A percentile compares a stretch with the other conserved stretches of the same genome.
Evolutionary conservation across 2,329 filamentous ascomycete genomes (phyloP).

Genomic region (Colletotrichum horii): DNA sequence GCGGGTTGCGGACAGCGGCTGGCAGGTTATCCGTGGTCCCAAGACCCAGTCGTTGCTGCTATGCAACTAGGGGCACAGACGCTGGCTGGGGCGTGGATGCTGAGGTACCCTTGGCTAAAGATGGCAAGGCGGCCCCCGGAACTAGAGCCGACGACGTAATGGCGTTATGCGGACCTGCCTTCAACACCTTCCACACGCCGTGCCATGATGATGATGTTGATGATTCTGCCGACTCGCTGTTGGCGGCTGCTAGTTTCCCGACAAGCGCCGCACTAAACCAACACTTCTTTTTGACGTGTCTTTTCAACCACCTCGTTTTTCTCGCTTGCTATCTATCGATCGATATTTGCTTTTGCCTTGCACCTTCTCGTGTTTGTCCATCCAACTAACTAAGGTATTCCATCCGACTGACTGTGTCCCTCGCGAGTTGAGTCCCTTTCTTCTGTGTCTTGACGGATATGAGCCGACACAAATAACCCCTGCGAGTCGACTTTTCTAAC

Average conservation of each 20-base stretch:
- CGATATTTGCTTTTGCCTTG: not conserved
- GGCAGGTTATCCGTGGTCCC: not conserved
- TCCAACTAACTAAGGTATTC: not conserved
- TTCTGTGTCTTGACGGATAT: not conserved
- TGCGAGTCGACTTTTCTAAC: not conserved
- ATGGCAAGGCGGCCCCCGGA: not conserved
- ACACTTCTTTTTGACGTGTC: not conserved
- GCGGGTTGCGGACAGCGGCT: not conserved
- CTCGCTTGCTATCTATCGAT: not conserved
- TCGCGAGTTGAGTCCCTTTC: not conserved
- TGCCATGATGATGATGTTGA: slow-evolving; percentile 6
- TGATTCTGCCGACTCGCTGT: not conserved
- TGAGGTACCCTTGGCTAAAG: not conserved
- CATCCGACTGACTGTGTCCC: not conserved
- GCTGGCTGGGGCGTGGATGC: not conserved
- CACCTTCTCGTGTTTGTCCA: not conserved
- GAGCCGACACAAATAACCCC: not conserved
- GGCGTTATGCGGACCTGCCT: slow-evolving; percentile 4
- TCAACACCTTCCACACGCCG: not conserved
- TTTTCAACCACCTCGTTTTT: not conserved
- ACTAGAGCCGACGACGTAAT: slow-evolving; percentile 18
- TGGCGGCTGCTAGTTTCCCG: not conserved
- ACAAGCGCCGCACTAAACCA: not conserved
- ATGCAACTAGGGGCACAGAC: not conserved
- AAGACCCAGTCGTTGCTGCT: not conserved